Conservation (phyloP, 805 yeast genomes). For the Metschnikowia lachancei region DNA sequence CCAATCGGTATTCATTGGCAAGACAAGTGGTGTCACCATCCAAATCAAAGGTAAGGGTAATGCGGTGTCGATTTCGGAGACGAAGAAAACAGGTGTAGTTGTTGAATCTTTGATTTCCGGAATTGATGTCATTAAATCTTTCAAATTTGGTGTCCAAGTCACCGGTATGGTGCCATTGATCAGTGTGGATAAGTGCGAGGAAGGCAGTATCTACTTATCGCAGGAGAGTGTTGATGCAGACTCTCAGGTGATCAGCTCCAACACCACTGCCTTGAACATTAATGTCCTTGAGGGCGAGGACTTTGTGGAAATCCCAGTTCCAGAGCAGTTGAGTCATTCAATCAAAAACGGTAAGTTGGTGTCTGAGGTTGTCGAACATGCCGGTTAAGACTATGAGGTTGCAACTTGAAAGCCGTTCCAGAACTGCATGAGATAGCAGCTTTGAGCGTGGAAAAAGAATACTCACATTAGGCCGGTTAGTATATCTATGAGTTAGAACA, state of each 20-base stretch:
- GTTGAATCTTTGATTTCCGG: constrained; percentile 85
- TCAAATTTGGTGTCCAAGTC: constrained; percentile 80
- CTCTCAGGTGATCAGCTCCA: constrained; percentile 70
- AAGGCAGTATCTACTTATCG: constrained; percentile 76
- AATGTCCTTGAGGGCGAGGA: constrained; percentile 79
- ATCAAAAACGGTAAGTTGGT: constrained; percentile 59
- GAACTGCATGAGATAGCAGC: constrained; percentile 3
- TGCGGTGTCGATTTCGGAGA: constrained; percentile 75
- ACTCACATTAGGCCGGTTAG: no score
- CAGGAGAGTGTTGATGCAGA: constrained; percentile 67
- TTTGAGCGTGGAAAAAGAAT: not conserved
- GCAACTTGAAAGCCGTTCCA: not conserved
- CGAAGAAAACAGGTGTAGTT: constrained; percentile 70
- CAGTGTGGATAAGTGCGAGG: constrained; percentile 84
- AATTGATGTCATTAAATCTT: constrained; percentile 79
- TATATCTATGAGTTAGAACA: not conserved
- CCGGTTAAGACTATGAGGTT: constrained; percentile 45
- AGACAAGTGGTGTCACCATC: constrained; percentile 68
- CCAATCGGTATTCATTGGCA: constrained; percentile 87
- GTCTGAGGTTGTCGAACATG: constrained; percentile 77
- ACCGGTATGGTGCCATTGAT: constrained; percentile 80
- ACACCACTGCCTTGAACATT: constrained; percentile 80
- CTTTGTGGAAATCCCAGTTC: constrained; percentile 75
- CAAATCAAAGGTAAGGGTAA: constrained; percentile 90
- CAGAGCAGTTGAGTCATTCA: constrained; percentile 86